These are phyloP conservation scores for Euclidium syriacum DNA, from an alignment of 345 rosid genomes.

Conservation along the genomic window DNA sequence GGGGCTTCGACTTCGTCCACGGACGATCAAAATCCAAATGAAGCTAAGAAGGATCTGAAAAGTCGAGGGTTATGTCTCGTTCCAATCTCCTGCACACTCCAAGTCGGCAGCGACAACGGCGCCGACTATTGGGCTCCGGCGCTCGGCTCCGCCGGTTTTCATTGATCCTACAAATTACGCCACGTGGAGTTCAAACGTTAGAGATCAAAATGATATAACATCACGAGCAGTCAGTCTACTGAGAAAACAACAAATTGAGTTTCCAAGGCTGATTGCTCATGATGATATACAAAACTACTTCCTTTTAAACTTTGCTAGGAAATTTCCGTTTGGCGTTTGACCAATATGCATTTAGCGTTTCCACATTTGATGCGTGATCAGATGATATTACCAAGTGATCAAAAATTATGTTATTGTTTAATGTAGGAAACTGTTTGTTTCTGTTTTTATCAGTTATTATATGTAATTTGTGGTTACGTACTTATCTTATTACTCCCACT, in stretches of 20 bases:
- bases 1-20: constrained; percentile 28
- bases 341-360: constrained; percentile 17
- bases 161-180: constrained; percentile 21
- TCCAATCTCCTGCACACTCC: constrained; percentile 81
- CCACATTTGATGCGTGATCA: neutral
- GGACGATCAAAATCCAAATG: constrained; percentile 35
- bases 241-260: constrained; percentile 32
- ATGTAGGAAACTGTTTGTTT: constrained; percentile 12
- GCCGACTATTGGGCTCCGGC: constrained; percentile 97
- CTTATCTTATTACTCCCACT: constrained; percentile 16
- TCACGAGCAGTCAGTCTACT: constrained; percentile 98
- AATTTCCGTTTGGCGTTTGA: constrained; percentile 14
- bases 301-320: neutral
- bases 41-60: constrained; percentile 68
- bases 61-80: constrained; percentile 95
- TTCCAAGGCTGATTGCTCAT: constrained; percentile 98
- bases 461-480: constrained; percentile 27
- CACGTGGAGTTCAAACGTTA: constrained; percentile 12
- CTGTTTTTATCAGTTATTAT: constrained; percentile 3
- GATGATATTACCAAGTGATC: constrained; percentile 2
- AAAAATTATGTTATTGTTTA: constrained; percentile 9
- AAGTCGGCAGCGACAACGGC: constrained; percentile 82
- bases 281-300: constrained; percentile 74
- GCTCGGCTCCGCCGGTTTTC: constrained; percentile 48
- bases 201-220: constrained; percentile 58